phyloP scores from a whole-genome alignment of 192 early-diverging fungal species.

The Coemansia javaensis region DNA sequence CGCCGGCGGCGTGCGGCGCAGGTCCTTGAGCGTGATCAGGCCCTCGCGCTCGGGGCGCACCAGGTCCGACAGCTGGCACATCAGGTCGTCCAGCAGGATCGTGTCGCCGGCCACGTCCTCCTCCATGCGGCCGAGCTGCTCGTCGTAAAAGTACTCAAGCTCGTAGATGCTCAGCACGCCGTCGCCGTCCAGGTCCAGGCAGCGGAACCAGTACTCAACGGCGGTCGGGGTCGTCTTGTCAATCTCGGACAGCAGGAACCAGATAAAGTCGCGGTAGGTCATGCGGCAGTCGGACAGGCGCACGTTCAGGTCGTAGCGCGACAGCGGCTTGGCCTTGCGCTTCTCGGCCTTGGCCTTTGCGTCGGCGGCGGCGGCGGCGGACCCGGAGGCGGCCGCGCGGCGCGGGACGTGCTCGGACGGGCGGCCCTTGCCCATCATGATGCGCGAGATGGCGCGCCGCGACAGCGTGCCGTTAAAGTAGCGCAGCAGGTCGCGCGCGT shows the following conservation, averaged over 20 bases:
- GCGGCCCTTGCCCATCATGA: constrained; percentile 65
- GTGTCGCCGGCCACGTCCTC: constrained; percentile 48
- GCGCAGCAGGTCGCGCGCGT: constrained; percentile 59
- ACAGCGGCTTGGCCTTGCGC: constrained; percentile 17
- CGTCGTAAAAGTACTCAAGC: constrained; percentile 77
- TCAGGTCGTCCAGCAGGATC: constrained; percentile 44
- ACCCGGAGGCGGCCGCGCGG: too few species aligned
- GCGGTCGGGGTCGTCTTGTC: constrained; percentile 64
- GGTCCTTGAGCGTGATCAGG: constrained; percentile 47
- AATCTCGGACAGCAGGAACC: constrained; percentile 79
- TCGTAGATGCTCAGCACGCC: constrained; percentile 83
- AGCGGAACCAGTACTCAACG: constrained; percentile 88
- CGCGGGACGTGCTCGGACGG: constrained; percentile 19
- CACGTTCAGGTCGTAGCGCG: constrained; percentile 40
- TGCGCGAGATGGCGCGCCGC: constrained; percentile 60
- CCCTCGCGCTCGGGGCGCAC: constrained; percentile 39
- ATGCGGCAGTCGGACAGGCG: constrained; percentile 55
- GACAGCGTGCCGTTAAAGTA: constrained; percentile 76
- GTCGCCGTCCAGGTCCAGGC: constrained; percentile 87
- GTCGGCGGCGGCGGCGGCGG: constrained; percentile 4
- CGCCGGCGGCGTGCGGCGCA: constrained; percentile 25
- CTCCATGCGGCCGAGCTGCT: constrained; percentile 70
- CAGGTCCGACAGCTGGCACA: constrained; percentile 52
- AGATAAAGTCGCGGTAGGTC: constrained; percentile 80
- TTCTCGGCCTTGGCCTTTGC: constrained; percentile 19